These are phyloP conservation scores for Leishmania tarentolae DNA, from an alignment of 208 protist genomes.

Conservation along the genomic window DNA sequence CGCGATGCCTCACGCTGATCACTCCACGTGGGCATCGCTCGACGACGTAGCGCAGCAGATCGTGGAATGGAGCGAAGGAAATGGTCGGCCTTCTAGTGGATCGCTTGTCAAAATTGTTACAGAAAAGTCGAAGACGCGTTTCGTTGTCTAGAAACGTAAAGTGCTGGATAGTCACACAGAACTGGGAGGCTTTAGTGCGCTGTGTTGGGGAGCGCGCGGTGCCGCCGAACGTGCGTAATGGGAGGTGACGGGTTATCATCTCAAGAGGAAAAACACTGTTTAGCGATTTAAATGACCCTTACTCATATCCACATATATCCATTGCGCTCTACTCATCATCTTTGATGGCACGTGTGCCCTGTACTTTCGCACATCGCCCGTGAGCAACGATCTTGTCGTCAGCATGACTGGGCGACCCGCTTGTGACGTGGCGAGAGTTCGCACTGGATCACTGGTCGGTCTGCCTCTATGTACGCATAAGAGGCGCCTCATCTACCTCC, in stretches of 20 bases:
- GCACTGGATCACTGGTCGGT: not conserved
- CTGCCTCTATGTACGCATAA: not conserved
- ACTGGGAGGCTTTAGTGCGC: not conserved
- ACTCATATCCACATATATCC: not conserved
- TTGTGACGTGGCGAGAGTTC: not conserved
- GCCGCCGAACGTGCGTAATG: too few species aligned
- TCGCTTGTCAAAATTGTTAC: slow-evolving; percentile 42
- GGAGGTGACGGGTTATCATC: not conserved
- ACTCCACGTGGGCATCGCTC: slow-evolving; percentile 57
- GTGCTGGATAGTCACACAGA: not conserved
- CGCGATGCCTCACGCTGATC: slow-evolving; percentile 68
- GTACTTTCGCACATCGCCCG: not conserved
- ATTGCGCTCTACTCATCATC: not conserved
- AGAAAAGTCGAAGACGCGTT: slow-evolving; percentile 15
- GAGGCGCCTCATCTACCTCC: not conserved
- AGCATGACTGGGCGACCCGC: not conserved
- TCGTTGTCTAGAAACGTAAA: slow-evolving; percentile 4
- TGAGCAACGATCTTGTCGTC: not conserved
- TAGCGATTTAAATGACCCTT: not conserved
- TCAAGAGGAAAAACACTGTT: not conserved
- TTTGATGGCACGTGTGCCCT: not conserved
- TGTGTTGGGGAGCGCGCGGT: not conserved
- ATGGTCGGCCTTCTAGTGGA: slow-evolving; percentile 33
- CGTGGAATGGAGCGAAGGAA: slow-evolving; percentile 45
- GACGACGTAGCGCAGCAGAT: slow-evolving; percentile 38